Conservation (phyloP, 2,329 filamentous ascomycete species). For the Mycogone perniciosa region DNA sequence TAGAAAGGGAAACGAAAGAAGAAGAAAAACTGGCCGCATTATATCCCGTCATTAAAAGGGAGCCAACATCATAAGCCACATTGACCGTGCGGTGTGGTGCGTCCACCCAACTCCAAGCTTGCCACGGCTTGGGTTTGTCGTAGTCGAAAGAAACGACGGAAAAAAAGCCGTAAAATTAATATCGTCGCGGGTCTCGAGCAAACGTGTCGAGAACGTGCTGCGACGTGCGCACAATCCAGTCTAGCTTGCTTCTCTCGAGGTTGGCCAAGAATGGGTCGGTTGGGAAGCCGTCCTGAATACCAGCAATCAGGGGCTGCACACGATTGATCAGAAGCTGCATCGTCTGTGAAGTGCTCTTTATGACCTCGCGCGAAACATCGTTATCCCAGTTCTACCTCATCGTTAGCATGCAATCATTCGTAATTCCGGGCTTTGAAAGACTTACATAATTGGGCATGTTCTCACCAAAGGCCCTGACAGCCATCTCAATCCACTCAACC, state of each 20-base stretch:
- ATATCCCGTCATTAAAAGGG: neutral
- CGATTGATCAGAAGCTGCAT: conserved; percentile 33
- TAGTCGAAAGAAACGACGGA: neutral
- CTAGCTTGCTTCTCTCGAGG: conserved; percentile 32
- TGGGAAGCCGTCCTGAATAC: conserved; percentile 31
- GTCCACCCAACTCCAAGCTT: conserved; percentile 10
- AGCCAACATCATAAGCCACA: neutral
- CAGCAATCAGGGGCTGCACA: conserved; percentile 28
- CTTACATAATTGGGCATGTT: conserved; percentile 46
- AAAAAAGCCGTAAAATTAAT: conserved; percentile 11
- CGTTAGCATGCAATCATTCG: conserved; percentile 1
- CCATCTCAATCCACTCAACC: conserved; percentile 54
- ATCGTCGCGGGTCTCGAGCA: conserved; percentile 21
- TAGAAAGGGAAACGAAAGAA: conserved; percentile 9
- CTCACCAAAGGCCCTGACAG: conserved; percentile 48
- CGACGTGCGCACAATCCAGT: conserved; percentile 33
- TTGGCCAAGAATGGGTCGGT: conserved; percentile 35
- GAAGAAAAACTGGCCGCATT: neutral
- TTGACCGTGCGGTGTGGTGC: neutral
- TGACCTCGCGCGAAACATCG: conserved; percentile 30
- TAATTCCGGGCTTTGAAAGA: conserved; percentile 14
- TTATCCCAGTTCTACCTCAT: conserved; percentile 33
- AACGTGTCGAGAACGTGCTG: conserved; percentile 31
- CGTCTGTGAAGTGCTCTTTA: conserved; percentile 33
- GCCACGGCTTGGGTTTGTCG: conserved; percentile 5